Conservation (phyloP, 1,284 basidiomycete species). For the Naganishia albida region DNA sequence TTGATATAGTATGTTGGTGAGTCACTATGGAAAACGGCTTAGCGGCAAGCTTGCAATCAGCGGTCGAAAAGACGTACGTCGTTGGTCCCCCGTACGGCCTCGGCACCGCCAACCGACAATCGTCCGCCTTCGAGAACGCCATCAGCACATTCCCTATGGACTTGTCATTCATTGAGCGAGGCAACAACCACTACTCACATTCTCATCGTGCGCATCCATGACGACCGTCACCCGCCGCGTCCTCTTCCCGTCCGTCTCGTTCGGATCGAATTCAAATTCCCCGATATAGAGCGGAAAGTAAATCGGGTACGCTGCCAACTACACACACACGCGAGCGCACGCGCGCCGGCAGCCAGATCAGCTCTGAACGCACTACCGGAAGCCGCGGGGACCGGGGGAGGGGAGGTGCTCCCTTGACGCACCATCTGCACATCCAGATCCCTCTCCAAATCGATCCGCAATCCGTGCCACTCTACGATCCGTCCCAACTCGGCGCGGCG, state of each 20-base stretch:
- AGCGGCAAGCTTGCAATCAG: not conserved
- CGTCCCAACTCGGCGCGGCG: conserved; percentile 36
- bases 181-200: conserved; percentile 35
- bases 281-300: conserved; percentile 52
- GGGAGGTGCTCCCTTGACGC: conserved; percentile 27
- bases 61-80: not conserved
- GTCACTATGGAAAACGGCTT: not conserved
- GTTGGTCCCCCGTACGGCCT: conserved; percentile 23
- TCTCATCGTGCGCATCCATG: conserved; percentile 49
- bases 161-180: too few species aligned
- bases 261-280: conserved; percentile 44
- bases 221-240: conserved; percentile 40
- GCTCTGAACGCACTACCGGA: too few species aligned
- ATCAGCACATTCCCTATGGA: conserved; percentile 21
- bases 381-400: too few species aligned
- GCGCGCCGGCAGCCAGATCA: too few species aligned
- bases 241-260: conserved; percentile 32
- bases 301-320: conserved; percentile 52
- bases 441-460: conserved; percentile 34
- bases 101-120: conserved; percentile 39
- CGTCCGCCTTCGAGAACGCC: conserved; percentile 32
- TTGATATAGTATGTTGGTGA: conserved; percentile 22
- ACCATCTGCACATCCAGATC: conserved; percentile 43
- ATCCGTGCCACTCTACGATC: conserved; percentile 14
- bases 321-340: too few species aligned